These are phyloP conservation scores for Phycomyces nitens DNA, from an alignment of 192 early-diverging fungal species.

Conservation along the genomic window DNA sequence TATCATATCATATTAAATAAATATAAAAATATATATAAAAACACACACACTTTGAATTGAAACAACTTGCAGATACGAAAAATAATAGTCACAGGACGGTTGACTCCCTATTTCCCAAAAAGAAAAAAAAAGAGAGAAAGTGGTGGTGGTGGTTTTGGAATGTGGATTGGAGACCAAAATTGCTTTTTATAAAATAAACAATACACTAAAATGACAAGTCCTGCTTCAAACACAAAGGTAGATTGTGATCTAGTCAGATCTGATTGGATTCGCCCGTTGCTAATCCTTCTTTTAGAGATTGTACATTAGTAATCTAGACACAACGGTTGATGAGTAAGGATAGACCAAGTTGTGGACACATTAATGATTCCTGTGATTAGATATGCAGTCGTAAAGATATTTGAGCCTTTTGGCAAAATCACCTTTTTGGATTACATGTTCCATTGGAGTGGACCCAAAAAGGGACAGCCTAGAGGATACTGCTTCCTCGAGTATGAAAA, in stretches of 20 bases:
- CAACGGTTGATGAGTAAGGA: slow-evolving; percentile 59
- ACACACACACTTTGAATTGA: too few relatives aligned
- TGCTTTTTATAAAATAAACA: too few relatives aligned
- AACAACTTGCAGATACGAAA: too few relatives aligned
- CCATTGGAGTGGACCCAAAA: slow-evolving; percentile 60
- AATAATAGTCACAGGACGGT: too few relatives aligned
- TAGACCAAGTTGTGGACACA: neutral
- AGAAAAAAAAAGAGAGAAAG: too few relatives aligned
- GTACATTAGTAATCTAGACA: slow-evolving; percentile 68
- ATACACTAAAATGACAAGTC: neutral
- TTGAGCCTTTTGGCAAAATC: slow-evolving; percentile 64
- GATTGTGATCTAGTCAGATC: too few relatives aligned
- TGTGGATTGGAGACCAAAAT: too few relatives aligned
- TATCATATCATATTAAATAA: too few relatives aligned
- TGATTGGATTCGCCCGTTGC: too few relatives aligned
- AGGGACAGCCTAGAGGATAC: slow-evolving; percentile 66
- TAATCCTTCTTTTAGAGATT: slow-evolving; percentile 37
- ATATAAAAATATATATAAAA: too few relatives aligned
- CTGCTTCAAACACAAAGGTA: neutral
- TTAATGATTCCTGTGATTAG: slow-evolving; percentile 19
- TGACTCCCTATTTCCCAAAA: too few relatives aligned
- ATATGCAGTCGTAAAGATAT: slow-evolving; percentile 64
- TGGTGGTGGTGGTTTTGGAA: too few relatives aligned
- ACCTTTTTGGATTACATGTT: slow-evolving; percentile 63
- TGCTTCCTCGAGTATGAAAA: slow-evolving; percentile 64